A percentile compares a stretch with the other conserved stretches of the same genome.
Evolutionary conservation across 805 yeast genomes (phyloP).

Genomic region (Candida yuanshanica): DNA sequence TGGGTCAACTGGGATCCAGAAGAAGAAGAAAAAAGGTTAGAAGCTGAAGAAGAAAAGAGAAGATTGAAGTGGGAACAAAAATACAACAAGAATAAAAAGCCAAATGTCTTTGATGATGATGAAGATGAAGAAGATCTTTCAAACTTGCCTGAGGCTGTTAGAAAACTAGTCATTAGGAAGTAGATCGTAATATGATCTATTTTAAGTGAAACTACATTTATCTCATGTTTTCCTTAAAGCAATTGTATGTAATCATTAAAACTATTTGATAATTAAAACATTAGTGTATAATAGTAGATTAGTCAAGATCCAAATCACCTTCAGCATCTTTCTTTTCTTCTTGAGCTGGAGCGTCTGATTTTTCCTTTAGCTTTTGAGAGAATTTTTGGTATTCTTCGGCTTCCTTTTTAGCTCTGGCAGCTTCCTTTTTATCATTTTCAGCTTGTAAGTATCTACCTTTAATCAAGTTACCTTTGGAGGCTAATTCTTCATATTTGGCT

Average conservation of each 20-base stretch:
- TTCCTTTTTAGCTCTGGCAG: conserved; percentile 79
- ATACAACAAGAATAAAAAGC: conserved; percentile 16
- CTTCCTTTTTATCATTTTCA: conserved; percentile 93
- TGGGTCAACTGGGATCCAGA: conserved; percentile 59
- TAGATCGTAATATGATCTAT: neutral
- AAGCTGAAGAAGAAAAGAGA: conserved; percentile 22
- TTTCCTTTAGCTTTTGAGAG: conserved; percentile 28
- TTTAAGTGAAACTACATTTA: too few species aligned
- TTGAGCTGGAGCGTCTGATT: conserved; percentile 16
- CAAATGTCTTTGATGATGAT: conserved; percentile 21
- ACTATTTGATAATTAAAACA: neutral
- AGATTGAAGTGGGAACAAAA: conserved; percentile 21
- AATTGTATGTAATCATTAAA: neutral
- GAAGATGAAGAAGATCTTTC: conserved; percentile 23
- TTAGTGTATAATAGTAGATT: conserved; percentile 2
- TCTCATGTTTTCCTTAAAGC: too few species aligned
- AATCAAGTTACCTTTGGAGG: conserved; percentile 89
- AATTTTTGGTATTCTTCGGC: conserved; percentile 54
- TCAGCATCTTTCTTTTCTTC: conserved; percentile 29
- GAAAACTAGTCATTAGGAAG: conserved; percentile 18
- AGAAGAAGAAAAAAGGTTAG: conserved; percentile 28
- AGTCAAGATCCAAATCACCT: conserved; percentile 36
- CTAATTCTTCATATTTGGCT: conserved; percentile 96
- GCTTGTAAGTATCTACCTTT: conserved; percentile 92
- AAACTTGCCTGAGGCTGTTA: conserved; percentile 23